Percentiles rank a stretch among this genome's conserved stretches.
These are phyloP conservation scores for Penicillium crustosum DNA, from an alignment of 2,329 filamentous ascomycete genomes.

Conservation along the genomic window DNA sequence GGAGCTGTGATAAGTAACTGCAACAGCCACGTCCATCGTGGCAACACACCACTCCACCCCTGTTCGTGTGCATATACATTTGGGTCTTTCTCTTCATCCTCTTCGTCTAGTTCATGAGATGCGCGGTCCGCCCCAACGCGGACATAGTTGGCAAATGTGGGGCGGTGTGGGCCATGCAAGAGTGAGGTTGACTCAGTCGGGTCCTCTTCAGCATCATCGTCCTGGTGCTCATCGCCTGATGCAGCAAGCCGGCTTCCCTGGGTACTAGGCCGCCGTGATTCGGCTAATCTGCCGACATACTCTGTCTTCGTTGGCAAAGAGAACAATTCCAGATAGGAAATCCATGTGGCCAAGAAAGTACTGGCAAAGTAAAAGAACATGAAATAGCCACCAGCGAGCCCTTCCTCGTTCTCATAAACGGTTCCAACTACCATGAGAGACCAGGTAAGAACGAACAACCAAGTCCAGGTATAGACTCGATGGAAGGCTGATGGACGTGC, in stretches of 20 bases:
- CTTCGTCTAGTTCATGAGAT: constrained; percentile 27
- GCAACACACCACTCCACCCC: constrained; percentile 76
- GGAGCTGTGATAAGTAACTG: constrained; percentile 81
- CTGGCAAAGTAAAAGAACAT: constrained; percentile 77
- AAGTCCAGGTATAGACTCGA: constrained; percentile 75
- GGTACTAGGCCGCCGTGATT: constrained; percentile 36
- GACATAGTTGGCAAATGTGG: constrained; percentile 58
- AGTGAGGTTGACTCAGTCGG: constrained; percentile 59
- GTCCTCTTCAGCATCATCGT: constrained; percentile 38
- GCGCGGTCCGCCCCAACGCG: constrained; percentile 35
- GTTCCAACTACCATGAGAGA: constrained; percentile 68
- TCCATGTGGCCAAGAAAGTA: constrained; percentile 69
- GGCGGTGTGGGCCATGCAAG: constrained; percentile 50
- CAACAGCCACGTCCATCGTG: constrained; percentile 81
- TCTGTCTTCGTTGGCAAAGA: constrained; percentile 69
- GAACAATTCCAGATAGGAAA: constrained; percentile 79
- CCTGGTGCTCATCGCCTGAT: constrained; percentile 41
- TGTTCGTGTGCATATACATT: constrained; percentile 71
- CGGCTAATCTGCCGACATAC: constrained; percentile 61
- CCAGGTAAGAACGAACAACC: constrained; percentile 80
- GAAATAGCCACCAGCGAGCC: constrained; percentile 75
- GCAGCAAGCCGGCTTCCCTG: constrained; percentile 45
- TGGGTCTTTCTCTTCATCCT: constrained; percentile 31
- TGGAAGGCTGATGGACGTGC: constrained; percentile 83
- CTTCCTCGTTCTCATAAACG: constrained; percentile 71